A percentile compares a stretch with the other conserved stretches of the same genome.
phyloP scores from a whole-genome alignment of 2,329 filamentous ascomycete species.

The Cyanodermella asteris region DNA sequence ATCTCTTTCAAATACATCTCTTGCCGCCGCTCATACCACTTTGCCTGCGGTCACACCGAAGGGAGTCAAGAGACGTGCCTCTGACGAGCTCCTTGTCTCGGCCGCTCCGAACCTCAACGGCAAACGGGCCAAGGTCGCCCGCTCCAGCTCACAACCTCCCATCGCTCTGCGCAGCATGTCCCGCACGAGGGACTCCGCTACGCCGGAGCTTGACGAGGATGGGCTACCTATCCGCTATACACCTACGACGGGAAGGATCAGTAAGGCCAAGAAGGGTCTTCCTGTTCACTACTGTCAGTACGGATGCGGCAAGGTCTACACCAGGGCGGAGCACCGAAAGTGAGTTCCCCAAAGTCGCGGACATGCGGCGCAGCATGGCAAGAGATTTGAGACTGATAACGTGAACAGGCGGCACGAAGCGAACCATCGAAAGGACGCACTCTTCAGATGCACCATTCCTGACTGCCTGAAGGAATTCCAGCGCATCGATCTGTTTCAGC shows the following conservation, averaged over 20 bases:
- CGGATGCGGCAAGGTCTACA: slow-evolving; percentile 28
- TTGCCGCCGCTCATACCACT: too few species aligned
- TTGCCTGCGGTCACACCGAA: too few species aligned
- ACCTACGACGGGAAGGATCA: slow-evolving; percentile 26
- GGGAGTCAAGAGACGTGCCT: too few species aligned
- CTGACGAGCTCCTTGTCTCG: too few species aligned
- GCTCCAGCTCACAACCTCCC: too few species aligned
- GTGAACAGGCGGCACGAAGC: slow-evolving; percentile 23
- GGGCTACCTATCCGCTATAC: slow-evolving; percentile 15
- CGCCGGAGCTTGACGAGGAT: not conserved
- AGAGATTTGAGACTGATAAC: slow-evolving; percentile 1
- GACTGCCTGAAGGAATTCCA: slow-evolving; percentile 27
- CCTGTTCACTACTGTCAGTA: slow-evolving; percentile 26
- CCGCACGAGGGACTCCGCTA: too few species aligned
- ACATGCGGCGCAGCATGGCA: too few species aligned
- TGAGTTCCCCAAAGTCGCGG: slow-evolving; percentile 8
- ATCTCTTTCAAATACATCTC: too few species aligned
- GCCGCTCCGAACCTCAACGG: too few species aligned
- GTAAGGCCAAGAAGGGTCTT: slow-evolving; percentile 30
- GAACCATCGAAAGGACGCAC: slow-evolving; percentile 26
- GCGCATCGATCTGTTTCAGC: slow-evolving; percentile 23
- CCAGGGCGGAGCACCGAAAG: slow-evolving; percentile 26
- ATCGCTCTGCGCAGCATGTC: too few species aligned
- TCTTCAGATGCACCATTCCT: slow-evolving; percentile 20
- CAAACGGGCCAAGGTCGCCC: too few species aligned